Conservation (phyloP, 1,139 yeast species). For the Protomyces lactucae-debilis region DNA sequence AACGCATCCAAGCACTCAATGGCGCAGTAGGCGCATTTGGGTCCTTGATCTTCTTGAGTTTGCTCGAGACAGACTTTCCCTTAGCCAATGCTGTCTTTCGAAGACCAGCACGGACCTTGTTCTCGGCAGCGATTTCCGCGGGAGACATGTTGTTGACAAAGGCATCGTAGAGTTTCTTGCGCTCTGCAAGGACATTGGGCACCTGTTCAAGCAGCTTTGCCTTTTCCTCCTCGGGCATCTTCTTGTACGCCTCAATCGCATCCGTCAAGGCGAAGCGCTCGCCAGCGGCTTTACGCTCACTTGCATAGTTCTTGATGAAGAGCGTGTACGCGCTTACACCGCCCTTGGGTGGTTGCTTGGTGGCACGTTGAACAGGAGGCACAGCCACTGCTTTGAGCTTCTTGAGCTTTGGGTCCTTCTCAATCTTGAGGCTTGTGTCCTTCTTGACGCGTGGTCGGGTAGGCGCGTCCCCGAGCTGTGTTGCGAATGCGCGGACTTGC, state of each 20-base stretch:
- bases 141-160: slow-evolving; percentile 18
- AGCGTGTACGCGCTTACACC: slow-evolving; percentile 9
- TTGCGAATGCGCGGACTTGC: not conserved
- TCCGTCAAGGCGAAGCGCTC: slow-evolving; percentile 12
- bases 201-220: slow-evolving; percentile 10
- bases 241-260: slow-evolving; percentile 17
- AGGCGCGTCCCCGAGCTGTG: not conserved
- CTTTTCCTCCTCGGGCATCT: slow-evolving; percentile 15
- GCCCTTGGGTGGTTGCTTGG: not conserved
- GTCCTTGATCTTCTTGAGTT: slow-evolving; percentile 11
- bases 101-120: slow-evolving; percentile 8
- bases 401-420: not conserved
- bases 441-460: not conserved
- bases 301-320: slow-evolving; percentile 18
- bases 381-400: not conserved
- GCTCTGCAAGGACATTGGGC: slow-evolving; percentile 12
- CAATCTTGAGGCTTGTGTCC: not conserved
- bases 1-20: slow-evolving; percentile 5
- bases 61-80: slow-evolving; percentile 3
- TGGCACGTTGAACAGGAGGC: not conserved
- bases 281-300: slow-evolving; percentile 8
- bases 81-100: slow-evolving; percentile 6
- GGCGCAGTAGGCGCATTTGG: slow-evolving; percentile 16
- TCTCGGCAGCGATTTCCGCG: slow-evolving; percentile 7
- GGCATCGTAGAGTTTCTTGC: slow-evolving; percentile 15